Base-by-base conservation (phyloP, 345 rosid species). In the Pistacia vera region DNA sequence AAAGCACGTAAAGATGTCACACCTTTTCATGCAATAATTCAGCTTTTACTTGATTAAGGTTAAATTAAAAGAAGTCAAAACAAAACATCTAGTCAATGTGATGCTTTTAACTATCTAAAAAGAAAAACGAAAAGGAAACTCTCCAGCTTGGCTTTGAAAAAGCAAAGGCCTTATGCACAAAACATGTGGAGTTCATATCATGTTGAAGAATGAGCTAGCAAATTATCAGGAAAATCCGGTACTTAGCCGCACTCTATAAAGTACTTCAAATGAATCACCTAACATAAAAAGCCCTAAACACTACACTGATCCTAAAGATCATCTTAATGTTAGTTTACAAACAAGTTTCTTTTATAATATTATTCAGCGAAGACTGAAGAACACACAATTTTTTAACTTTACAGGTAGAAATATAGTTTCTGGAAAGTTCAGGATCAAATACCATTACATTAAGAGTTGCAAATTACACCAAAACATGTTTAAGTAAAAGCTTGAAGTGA, bases 51-150 rank as follows among this genome's bases (percentile, higher is more conserved):
- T 22, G 46, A 52, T 25, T 36, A 72, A 20, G 54, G 38, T 44
- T 66, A 74, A 54, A 74, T 46, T 62, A 49, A 52, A 8, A 59
- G 7, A 72, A 78, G 49, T 55, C 12, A 61, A 61, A 55, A 66
- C n/a, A 2, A 58, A 56, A 22, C 12, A 46, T 38, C 56, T 2
- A 38, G 20, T 10, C 5, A 20, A 63, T 20, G 66, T 4, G 10
- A 38, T 59, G 38, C 59, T 51, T 49, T 11, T 38, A 17, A 22
- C 17, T 10, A 48, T 67, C 16, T 14, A 54, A 54, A 51, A 51
- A 12, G n/a, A 49, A 54, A 54, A 54, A 12, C 3, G 41, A 38
- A 4, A 38, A 11, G 56, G 56, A 13, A 14, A 52, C 13, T 52
- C 56, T 52, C 17, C 56, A 12, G 56, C 56, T 16, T 70, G 63